Base-by-base conservation (phyloP, 2,329 filamentous ascomycete species). In the Cladophialophora psammophila region DNA sequence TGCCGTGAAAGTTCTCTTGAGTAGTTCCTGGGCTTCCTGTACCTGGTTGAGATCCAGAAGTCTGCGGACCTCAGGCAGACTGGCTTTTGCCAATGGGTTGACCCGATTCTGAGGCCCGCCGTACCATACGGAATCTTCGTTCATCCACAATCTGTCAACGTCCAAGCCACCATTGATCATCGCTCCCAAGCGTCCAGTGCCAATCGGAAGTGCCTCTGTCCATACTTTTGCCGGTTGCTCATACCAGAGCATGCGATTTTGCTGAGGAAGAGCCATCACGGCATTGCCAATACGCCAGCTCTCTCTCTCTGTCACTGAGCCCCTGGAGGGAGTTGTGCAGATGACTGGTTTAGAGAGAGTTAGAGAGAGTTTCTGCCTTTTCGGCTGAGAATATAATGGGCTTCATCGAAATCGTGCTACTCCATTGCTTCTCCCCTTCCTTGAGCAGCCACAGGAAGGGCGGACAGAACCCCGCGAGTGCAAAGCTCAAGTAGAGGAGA, bases 181-280 rank as follows among this genome's bases (percentile, higher is more conserved):
- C 1, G 66, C 72, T 5, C 80, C 80, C 1, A 82, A 72, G 52
- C 83, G 78, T 26, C 83, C 83, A 70, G 85, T 85, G 10, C 83
- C 83, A 54, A 85, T 76, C 1, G 83, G 83, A 1, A 85, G 74
- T 31, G 81, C 79, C 66, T 80, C 75, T 53, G 78, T 74, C 78
- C 79, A 82, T 65, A 75, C 66, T 7, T 60, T 45, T 12, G 76
- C 76, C 50, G 74, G 72, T 31, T 70, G 69, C 5, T 68, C 65
- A 63, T 76, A 79, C 75, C 77, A 74, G 71, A 94, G 1, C 88
- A 45, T 9, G 56, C 56, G 36, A 32, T 42, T n/a, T 8, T 58
- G 56, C 31, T 58, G 15, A 9, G 35, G 38, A 12, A 26, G 20
- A 58, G 56, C 35, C 56, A 58, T 58, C n/a, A 26, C 8, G 12